Conservation (phyloP, 257 asterid genomes). For the Solanum etuberosum region DNA sequence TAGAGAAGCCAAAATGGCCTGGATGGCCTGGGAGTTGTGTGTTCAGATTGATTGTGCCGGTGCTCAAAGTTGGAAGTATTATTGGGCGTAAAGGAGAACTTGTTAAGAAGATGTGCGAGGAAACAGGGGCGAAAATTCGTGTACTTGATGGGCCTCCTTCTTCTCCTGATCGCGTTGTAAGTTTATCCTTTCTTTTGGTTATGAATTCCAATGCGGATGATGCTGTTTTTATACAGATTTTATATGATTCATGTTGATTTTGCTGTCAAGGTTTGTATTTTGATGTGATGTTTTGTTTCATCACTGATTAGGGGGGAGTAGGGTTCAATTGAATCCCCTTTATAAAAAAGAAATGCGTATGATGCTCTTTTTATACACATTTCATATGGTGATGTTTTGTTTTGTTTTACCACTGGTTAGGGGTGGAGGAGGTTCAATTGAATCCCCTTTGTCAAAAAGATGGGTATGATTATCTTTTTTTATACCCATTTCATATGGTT, state of each 20-base stretch:
- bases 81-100: conserved; percentile 90
- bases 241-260: not conserved
- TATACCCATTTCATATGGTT: not conserved
- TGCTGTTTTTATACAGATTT: not conserved
- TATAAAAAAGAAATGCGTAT: not conserved
- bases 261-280: not conserved
- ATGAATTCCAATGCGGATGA: not conserved
- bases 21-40: conserved; percentile 90
- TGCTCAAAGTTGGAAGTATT: conserved; percentile 72
- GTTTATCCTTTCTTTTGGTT: not conserved
- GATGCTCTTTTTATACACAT: not conserved
- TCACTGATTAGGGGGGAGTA: not conserved
- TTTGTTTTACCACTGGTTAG: not conserved
- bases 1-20: conserved; percentile 49
- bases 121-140: conserved; percentile 70
- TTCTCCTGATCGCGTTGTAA: conserved; percentile 78
- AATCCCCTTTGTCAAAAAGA: not conserved
- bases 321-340: not conserved
- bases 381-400: not conserved
- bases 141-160: conserved; percentile 66
- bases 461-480: not conserved
- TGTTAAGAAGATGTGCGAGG: conserved; percentile 80
- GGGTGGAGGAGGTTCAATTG: not conserved
- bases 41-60: conserved; percentile 63
- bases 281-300: not conserved